A percentile compares a stretch with the other conserved stretches of the same genome.
phyloP scores from a whole-genome alignment of 2,329 filamentous ascomycete genomes.

The Talaromyces sp. region DNA sequence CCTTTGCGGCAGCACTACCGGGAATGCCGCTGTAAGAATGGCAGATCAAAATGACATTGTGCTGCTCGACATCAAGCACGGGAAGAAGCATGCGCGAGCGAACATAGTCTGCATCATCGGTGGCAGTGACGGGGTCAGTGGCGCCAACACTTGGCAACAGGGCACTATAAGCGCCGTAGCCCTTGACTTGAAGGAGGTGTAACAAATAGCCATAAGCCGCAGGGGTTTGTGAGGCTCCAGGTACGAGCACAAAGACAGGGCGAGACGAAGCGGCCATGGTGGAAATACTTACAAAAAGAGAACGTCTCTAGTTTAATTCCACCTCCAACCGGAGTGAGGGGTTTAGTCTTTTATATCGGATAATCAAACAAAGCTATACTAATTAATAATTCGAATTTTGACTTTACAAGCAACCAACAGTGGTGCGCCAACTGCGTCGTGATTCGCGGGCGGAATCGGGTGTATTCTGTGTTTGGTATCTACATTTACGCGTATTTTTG shows the following conservation, averaged over 20 bases:
- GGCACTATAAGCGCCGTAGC: slow-evolving; percentile 2
- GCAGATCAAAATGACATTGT: slow-evolving; percentile 5
- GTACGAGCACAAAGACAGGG: slow-evolving; percentile 6
- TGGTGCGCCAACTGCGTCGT: too few species aligned
- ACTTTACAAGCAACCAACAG: too few species aligned
- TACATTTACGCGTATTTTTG: too few species aligned
- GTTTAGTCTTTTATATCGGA: too few species aligned
- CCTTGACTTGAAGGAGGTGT: slow-evolving; percentile 2
- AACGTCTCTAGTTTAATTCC: not conserved
- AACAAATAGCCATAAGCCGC: slow-evolving; percentile 5
- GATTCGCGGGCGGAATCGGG: too few species aligned
- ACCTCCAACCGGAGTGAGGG: not conserved
- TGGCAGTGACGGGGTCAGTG: not conserved
- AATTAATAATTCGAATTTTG: too few species aligned
- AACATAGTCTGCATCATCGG: slow-evolving; percentile 6
- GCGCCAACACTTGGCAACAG: slow-evolving; percentile 8
- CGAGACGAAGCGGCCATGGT: not conserved
- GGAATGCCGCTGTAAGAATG: slow-evolving; percentile 8
- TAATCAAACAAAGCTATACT: too few species aligned
- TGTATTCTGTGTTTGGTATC: too few species aligned
- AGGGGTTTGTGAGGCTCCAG: slow-evolving; percentile 1
- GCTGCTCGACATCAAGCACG: slow-evolving; percentile 3
- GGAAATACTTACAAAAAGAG: too few species aligned
- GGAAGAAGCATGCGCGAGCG: slow-evolving; percentile 6
- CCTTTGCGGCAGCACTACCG: slow-evolving; percentile 1